phyloP scores from a whole-genome alignment of 345 rosid species.

The Brassica juncea region DNA sequence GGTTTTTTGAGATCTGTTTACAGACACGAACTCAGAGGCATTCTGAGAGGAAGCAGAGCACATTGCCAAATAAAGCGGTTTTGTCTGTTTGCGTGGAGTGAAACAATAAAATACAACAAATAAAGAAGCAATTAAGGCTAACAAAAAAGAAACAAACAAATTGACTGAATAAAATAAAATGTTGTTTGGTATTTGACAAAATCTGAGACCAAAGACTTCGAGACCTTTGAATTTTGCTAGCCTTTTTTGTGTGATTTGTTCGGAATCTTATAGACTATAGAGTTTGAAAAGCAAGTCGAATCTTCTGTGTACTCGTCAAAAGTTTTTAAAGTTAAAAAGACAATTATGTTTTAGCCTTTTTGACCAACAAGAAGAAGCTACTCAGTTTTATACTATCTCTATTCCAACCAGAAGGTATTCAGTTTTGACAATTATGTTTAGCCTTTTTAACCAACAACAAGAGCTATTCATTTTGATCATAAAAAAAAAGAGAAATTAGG shows the following conservation, averaged over 20 bases:
- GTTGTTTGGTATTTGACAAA: background rate
- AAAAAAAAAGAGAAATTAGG: too few species aligned
- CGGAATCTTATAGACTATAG: background rate
- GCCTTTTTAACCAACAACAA: too few species aligned
- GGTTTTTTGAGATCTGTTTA: slow-evolving; percentile 43
- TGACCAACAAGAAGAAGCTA: background rate
- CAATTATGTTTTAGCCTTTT: slow-evolving; percentile 7
- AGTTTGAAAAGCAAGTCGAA: slow-evolving; percentile 1
- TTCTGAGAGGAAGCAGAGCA: slow-evolving; percentile 44
- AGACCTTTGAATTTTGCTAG: background rate
- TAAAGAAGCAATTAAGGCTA: background rate
- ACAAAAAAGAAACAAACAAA: background rate
- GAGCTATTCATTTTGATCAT: too few species aligned
- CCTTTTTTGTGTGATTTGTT: background rate
- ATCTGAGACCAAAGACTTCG: background rate
- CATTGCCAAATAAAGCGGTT: slow-evolving; percentile 49
- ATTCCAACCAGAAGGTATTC: too few species aligned
- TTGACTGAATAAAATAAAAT: background rate
- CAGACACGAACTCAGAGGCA: slow-evolving; percentile 32
- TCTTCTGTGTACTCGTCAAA: background rate
- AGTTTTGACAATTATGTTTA: too few species aligned
- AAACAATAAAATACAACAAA: background rate
- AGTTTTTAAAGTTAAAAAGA: background rate
- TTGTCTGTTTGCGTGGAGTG: slow-evolving; percentile 44
- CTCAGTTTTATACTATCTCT: background rate